Percentiles rank a stretch among this genome's conserved stretches.
Evolutionary conservation across 2,329 filamentous ascomycete species (phyloP).

Genomic region (Polychaeton citri): DNA sequence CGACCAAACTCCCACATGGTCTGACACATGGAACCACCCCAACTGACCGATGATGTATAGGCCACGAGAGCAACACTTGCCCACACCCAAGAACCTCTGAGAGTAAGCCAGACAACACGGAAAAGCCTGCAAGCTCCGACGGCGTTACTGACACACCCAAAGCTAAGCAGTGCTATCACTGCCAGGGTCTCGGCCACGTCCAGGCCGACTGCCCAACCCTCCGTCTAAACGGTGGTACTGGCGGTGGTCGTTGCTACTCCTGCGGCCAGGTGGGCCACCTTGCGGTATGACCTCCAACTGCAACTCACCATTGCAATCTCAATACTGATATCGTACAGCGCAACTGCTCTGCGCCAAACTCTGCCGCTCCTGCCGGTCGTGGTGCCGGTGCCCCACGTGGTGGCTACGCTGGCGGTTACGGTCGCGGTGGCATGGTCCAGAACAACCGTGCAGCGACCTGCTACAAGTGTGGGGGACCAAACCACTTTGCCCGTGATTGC

Average conservation of each 20-base stretch:
- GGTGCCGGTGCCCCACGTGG: conserved; percentile 51
- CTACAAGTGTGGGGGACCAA: conserved; percentile 69
- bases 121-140: background rate
- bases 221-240: conserved; percentile 68
- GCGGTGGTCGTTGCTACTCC: conserved; percentile 87
- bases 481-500: conserved; percentile 97
- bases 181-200: conserved; percentile 94
- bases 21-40: background rate
- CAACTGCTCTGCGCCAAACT: conserved; percentile 67
- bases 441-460: conserved; percentile 53
- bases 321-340: conserved; percentile 39
- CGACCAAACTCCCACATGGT: conserved; percentile 4
- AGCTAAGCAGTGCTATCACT: conserved; percentile 99
- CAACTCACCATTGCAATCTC: conserved; percentile 1
- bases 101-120: conserved; percentile 37
- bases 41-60: conserved; percentile 25
- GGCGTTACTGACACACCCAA: conserved; percentile 12
- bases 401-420: conserved; percentile 49
- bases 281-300: conserved; percentile 47
- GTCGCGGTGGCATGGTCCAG: conserved; percentile 55
- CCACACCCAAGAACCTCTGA: conserved; percentile 93
- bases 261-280: conserved; percentile 88
- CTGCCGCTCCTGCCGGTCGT: conserved; percentile 46
- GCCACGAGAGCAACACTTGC: conserved; percentile 96
- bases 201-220: conserved; percentile 98